Evolutionary conservation across 768 basidiomycete species (phyloP).

Genomic region (Leccinum aurantiacum): DNA sequence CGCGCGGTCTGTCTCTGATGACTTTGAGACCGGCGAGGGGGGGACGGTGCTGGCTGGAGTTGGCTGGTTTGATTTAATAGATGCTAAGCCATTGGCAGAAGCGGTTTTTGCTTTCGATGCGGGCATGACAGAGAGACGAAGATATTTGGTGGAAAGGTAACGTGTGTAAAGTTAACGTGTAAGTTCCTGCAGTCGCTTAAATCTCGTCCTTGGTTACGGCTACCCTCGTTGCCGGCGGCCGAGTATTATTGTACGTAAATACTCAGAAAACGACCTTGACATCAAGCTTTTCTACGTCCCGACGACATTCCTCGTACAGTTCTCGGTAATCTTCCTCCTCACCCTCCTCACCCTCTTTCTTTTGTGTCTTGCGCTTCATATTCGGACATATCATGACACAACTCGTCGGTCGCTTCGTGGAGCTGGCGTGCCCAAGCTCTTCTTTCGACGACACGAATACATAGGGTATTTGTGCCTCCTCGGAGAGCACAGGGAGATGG

Average conservation of each 20-base stretch:
- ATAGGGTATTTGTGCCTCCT: conserved; percentile 91
- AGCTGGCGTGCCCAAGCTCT: conserved; percentile 91
- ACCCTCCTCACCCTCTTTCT: conserved; percentile 59
- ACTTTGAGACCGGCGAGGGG: conserved; percentile 27
- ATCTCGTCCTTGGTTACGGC: background rate
- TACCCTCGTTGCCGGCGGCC: background rate
- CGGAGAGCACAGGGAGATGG: conserved; percentile 90
- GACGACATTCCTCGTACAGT: conserved; percentile 80
- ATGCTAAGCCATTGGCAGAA: conserved; percentile 48
- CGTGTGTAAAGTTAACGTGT: conserved; percentile 12
- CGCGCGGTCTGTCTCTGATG: conserved; percentile 18
- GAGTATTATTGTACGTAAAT: background rate
- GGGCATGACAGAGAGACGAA: conserved; percentile 29
- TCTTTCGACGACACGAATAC: conserved; percentile 91
- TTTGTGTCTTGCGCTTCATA: conserved; percentile 67
- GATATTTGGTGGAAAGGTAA: conserved; percentile 13
- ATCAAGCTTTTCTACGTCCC: conserved; percentile 83
- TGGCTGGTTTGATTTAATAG: conserved; percentile 17
- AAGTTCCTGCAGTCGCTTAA: too few relatives aligned
- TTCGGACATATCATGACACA: conserved; percentile 94
- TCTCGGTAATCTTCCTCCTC: conserved; percentile 86
- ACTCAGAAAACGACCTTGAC: conserved; percentile 62
- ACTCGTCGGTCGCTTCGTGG: conserved; percentile 97
- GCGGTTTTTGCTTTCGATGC: conserved; percentile 57
- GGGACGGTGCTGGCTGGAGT: conserved; percentile 31